phyloP scores from a whole-genome alignment of 2,329 filamentous ascomycete species.

The Gliomastix tumulicola region DNA sequence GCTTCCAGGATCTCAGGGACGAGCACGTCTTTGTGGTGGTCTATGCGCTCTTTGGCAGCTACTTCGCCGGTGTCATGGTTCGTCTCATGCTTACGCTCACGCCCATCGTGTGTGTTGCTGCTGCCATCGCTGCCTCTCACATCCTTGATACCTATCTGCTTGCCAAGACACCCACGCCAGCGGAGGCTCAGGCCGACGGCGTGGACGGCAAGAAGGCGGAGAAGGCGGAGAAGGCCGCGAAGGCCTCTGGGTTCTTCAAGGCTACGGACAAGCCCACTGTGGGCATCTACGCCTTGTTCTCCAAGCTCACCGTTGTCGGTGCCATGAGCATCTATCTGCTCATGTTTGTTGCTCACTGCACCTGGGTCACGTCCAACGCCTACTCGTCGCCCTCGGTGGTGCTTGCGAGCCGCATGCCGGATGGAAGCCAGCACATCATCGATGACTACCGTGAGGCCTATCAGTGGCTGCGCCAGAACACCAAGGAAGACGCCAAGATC shows the following conservation, averaged over 20 bases:
- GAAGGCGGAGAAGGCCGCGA: constrained; percentile 51
- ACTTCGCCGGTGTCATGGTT: constrained; percentile 99
- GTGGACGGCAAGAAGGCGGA: constrained; percentile 36
- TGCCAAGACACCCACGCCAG: constrained; percentile 50
- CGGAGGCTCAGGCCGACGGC: constrained; percentile 30
- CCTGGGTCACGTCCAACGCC: constrained; percentile 98
- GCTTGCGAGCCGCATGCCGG: constrained; percentile 82
- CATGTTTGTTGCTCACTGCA: constrained; percentile 94
- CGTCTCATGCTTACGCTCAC: constrained; percentile 97
- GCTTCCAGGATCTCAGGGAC: constrained; percentile 87
- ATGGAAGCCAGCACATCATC: constrained; percentile 96
- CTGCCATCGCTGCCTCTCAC: constrained; percentile 79
- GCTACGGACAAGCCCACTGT: constrained; percentile 67
- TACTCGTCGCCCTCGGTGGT: constrained; percentile 98
- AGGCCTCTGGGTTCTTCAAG: constrained; percentile 50
- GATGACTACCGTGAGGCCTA: constrained; percentile 99
- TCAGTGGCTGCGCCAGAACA: constrained; percentile 99
- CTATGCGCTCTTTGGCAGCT: constrained; percentile 92
- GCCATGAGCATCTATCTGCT: constrained; percentile 74
- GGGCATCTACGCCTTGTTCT: constrained; percentile 75
- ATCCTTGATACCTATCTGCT: constrained; percentile 83
- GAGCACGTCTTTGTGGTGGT: constrained; percentile 98
- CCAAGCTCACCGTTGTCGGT: constrained; percentile 70
- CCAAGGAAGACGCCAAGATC: constrained; percentile 87
- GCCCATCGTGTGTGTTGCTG: constrained; percentile 90